Percentiles rank a stretch among this genome's conserved stretches.
phyloP scores from a whole-genome alignment of 768 basidiomycete genomes.

The Phylloporus rhodoxanthus region DNA sequence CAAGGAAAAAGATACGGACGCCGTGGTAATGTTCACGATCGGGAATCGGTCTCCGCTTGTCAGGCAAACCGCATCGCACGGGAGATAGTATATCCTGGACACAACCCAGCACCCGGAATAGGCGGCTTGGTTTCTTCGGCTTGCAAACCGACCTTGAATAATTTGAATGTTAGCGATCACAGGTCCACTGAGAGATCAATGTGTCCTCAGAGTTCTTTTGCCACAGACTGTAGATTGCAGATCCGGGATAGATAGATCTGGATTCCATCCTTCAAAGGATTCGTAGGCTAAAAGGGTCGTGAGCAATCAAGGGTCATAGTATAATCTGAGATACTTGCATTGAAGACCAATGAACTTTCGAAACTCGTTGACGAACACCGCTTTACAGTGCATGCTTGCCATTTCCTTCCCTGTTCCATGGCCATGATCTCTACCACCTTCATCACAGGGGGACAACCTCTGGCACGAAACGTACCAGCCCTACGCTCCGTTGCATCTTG shows the following conservation, averaged over 20 bases:
- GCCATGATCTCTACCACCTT: slow-evolving; percentile 64
- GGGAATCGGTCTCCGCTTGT: slow-evolving; percentile 76
- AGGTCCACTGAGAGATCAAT: slow-evolving; percentile 43
- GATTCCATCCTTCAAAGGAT: slow-evolving; percentile 70
- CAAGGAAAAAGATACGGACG: slow-evolving; percentile 39
- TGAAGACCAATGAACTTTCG: slow-evolving; percentile 65
- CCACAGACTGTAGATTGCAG: slow-evolving; percentile 41
- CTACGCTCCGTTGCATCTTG: slow-evolving; percentile 53
- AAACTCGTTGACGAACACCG: slow-evolving; percentile 58
- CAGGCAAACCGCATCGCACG: slow-evolving; percentile 75
- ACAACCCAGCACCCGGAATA: slow-evolving; percentile 65
- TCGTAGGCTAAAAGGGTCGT: slow-evolving; percentile 42
- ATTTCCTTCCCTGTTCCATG: slow-evolving; percentile 61
- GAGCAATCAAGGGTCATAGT: not conserved
- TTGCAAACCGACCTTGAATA: slow-evolving; percentile 52
- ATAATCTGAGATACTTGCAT: slow-evolving; percentile 36
- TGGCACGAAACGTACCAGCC: slow-evolving; percentile 61
- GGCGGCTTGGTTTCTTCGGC: slow-evolving; percentile 67
- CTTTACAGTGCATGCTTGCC: slow-evolving; percentile 68
- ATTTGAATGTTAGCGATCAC: not conserved
- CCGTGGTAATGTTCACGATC: slow-evolving; percentile 69
- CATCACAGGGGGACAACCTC: slow-evolving; percentile 61
- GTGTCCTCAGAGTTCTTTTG: slow-evolving; percentile 58
- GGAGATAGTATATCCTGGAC: slow-evolving; percentile 79
- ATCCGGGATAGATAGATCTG: slow-evolving; percentile 41